Conservation (phyloP, 2,329 filamentous ascomycete species). For the Bretziella fagacearum region DNA sequence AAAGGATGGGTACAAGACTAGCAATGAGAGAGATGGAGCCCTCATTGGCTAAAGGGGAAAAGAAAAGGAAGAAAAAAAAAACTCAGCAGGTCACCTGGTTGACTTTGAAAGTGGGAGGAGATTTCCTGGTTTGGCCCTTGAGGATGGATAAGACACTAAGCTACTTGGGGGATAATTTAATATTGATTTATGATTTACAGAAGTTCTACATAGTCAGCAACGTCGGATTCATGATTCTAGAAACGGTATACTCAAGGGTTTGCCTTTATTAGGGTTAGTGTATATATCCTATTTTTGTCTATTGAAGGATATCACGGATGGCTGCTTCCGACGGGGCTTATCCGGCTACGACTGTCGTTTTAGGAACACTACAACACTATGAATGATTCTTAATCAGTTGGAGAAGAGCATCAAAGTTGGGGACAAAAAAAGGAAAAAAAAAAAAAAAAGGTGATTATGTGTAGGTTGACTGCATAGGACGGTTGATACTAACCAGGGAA, state of each 20-base stretch:
- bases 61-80: not conserved
- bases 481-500: not conserved
- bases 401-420: not conserved
- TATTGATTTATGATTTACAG: too few species aligned
- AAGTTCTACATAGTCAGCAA: not conserved
- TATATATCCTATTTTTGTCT: not conserved
- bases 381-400: not conserved
- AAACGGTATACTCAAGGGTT: not conserved
- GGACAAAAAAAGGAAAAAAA: not conserved
- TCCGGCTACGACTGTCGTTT: not conserved
- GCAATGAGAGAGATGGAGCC: too few species aligned
- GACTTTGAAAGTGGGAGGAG: not conserved
- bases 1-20: not conserved
- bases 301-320: not conserved
- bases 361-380: not conserved
- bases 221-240: not conserved
- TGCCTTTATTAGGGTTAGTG: not conserved
- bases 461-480: not conserved
- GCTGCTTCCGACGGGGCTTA: not conserved
- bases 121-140: not conserved
- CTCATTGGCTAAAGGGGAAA: too few species aligned
- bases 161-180: not conserved
- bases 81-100: conserved; percentile 1
- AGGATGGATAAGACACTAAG: not conserved
- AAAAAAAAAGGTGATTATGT: too few species aligned